Evolutionary conservation across 108 stramenopile genomes (phyloP).

Genomic region (Fistulifera solaris): DNA sequence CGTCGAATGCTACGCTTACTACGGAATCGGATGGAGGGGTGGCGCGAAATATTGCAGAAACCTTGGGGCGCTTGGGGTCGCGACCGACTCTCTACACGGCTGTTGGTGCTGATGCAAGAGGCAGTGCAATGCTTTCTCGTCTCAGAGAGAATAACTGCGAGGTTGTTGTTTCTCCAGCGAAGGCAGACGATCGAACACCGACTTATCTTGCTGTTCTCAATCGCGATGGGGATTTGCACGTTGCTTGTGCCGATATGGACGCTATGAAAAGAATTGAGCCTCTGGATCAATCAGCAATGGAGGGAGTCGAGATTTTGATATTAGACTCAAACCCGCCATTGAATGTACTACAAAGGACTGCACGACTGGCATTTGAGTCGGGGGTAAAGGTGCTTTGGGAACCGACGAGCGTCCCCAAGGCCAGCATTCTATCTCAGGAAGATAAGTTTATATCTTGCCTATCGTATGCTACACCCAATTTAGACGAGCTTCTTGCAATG

Average conservation of each 20-base stretch:
- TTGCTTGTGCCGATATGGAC: constrained; percentile 72
- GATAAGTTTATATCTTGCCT: constrained; percentile 25
- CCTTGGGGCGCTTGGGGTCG: constrained; percentile 42
- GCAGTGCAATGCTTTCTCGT: constrained; percentile 37
- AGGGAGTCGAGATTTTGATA: constrained; percentile 26
- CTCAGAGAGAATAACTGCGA: constrained; percentile 15
- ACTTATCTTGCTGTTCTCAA: constrained; percentile 72
- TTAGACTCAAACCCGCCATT: constrained; percentile 65
- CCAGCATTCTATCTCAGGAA: constrained; percentile 11
- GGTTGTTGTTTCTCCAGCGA: constrained; percentile 9
- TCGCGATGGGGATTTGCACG: constrained; percentile 49
- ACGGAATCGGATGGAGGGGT: constrained; percentile 55
- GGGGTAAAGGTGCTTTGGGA: constrained; percentile 48
- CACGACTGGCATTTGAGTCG: constrained; percentile 2
- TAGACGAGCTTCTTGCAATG: constrained; percentile 54
- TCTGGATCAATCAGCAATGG: constrained; percentile 20
- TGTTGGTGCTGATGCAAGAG: constrained; percentile 61
- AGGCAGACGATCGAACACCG: constrained; percentile 31
- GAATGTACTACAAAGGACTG: constrained; percentile 4
- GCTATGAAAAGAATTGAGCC: constrained; percentile 21
- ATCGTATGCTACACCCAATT: constrained; percentile 48
- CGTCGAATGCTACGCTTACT: constrained; percentile 43
- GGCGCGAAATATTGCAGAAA: constrained; percentile 59
- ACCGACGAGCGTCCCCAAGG: constrained; percentile 61
- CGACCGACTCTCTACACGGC: constrained; percentile 53